These are phyloP conservation scores for Hypomontagnella submonticulosa DNA, from an alignment of 495 filamentous ascomycete genomes.

Conservation along the genomic window DNA sequence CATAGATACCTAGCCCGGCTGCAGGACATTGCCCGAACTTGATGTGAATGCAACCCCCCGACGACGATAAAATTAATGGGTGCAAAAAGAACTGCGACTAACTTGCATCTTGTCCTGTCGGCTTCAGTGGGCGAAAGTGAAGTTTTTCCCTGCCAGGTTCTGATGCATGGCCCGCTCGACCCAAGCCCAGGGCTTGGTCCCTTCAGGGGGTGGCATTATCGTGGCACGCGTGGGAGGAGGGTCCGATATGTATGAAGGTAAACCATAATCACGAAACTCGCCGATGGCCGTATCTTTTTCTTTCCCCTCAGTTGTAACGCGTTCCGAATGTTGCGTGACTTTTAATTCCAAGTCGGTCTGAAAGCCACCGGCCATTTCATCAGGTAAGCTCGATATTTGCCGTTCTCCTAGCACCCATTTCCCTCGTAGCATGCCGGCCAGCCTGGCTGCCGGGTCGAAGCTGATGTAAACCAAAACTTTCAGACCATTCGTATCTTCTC, in stretches of 20 bases:
- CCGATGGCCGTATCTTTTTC: constrained; percentile 18
- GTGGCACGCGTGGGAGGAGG: constrained; percentile 11
- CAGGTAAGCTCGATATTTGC: constrained; percentile 1
- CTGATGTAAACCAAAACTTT: constrained; percentile 68
- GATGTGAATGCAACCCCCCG: constrained; percentile 18
- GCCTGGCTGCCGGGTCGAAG: constrained; percentile 65
- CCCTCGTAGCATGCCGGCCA: constrained; percentile 53
- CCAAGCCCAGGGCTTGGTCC: constrained; percentile 30
- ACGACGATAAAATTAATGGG: constrained; percentile 6
- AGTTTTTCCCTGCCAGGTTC: constrained; percentile 24
- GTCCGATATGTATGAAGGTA: constrained; percentile 26
- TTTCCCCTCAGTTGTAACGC: not conserved
- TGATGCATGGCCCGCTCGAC: constrained; percentile 42
- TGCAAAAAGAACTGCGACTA: constrained; percentile 2
- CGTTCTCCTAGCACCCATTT: constrained; percentile 44
- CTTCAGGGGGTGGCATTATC: constrained; percentile 11
- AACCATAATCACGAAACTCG: constrained; percentile 1
- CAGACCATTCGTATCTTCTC: constrained; percentile 51
- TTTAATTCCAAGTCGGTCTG: not conserved
- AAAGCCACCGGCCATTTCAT: not conserved
- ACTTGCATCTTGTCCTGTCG: constrained; percentile 7
- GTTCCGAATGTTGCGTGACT: constrained; percentile 2
- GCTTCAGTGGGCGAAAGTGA: constrained; percentile 36
- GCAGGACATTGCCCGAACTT: not conserved
- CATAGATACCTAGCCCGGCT: constrained; percentile 4